phyloP scores from a whole-genome alignment of 345 rosid genomes.

The Clarkia xantiana region DNA sequence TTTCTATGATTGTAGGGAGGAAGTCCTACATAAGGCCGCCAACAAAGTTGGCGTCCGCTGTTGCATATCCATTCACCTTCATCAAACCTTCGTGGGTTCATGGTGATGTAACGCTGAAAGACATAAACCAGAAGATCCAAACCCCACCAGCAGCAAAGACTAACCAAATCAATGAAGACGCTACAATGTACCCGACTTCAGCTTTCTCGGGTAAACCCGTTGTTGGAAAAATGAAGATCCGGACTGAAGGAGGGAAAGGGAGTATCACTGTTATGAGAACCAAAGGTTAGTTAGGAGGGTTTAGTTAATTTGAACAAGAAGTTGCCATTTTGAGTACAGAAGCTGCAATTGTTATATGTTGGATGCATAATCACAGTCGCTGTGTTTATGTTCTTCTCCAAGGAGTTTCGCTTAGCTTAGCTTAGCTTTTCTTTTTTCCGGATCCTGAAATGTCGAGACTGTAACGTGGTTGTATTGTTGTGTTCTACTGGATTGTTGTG shows the following conservation, averaged over 20 bases:
- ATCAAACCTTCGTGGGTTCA: constrained; percentile 84
- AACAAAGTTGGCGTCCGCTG: constrained; percentile 61
- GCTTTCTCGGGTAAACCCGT: constrained; percentile 99
- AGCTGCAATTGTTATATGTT: too few species aligned
- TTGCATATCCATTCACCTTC: constrained; percentile 82
- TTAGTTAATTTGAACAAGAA: constrained; percentile 2
- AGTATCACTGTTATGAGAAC: constrained; percentile 98
- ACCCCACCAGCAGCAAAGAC: constrained; percentile 49
- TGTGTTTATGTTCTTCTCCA: too few species aligned
- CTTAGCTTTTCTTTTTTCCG: too few species aligned
- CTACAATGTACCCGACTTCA: constrained; percentile 53
- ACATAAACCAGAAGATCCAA: constrained; percentile 75
- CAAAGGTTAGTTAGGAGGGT: constrained; percentile 45
- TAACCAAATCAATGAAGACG: constrained; percentile 41
- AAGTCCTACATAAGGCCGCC: constrained; percentile 54
- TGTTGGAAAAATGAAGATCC: constrained; percentile 91
- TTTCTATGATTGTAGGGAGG: constrained; percentile 27
- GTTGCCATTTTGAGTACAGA: too few species aligned
- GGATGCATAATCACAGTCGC: too few species aligned
- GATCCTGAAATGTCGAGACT: too few species aligned
- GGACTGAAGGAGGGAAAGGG: constrained; percentile 96
- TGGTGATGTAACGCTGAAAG: constrained; percentile 87
- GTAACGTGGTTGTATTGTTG: too few species aligned
- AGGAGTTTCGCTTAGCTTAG: too few species aligned
- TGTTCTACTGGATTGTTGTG: too few species aligned